These are phyloP conservation scores for Drechmeria coniospora DNA, from an alignment of 2,329 filamentous ascomycete genomes.

Conservation along the genomic window DNA sequence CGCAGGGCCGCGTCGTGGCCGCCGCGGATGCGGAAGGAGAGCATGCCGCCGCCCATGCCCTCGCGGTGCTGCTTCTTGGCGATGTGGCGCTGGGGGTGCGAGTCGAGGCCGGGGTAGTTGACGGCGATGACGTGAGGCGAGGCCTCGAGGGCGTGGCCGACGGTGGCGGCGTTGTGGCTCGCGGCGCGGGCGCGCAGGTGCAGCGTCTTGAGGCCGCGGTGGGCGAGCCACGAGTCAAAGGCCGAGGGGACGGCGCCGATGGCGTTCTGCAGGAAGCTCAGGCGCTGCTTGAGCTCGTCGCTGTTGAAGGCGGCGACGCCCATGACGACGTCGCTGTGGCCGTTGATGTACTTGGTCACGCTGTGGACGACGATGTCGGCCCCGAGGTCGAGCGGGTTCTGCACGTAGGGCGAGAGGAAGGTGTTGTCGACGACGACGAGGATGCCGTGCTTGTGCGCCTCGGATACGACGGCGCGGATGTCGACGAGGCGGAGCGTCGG, in stretches of 20 bases:
- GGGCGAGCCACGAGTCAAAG: constrained; percentile 96
- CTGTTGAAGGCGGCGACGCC: constrained; percentile 92
- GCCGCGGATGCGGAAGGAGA: constrained; percentile 85
- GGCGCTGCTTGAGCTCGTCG: constrained; percentile 56
- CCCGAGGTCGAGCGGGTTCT: constrained; percentile 89
- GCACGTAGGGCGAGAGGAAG: constrained; percentile 89
- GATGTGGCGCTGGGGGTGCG: constrained; percentile 74
- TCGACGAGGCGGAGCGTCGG: constrained; percentile 87
- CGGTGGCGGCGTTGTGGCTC: constrained; percentile 60
- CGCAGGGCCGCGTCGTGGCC: constrained; percentile 73
- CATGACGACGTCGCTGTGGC: constrained; percentile 94
- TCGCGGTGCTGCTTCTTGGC: constrained; percentile 84
- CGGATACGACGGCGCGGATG: constrained; percentile 68
- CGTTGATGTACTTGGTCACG: constrained; percentile 99
- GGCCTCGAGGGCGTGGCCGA: constrained; percentile 62
- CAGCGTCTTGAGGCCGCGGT: constrained; percentile 90
- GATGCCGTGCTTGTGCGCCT: constrained; percentile 78
- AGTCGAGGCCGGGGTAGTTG: constrained; percentile 86
- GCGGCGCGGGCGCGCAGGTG: constrained; percentile 84
- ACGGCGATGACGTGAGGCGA: constrained; percentile 75
- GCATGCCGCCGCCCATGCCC: constrained; percentile 92
- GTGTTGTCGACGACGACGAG: constrained; percentile 99
- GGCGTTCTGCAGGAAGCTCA: constrained; percentile 90
- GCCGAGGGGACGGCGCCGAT: constrained; percentile 88
- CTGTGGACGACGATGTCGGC: constrained; percentile 95